Conservation (phyloP, 2,329 filamentous ascomycete genomes). For the Diaporthe sp. region DNA sequence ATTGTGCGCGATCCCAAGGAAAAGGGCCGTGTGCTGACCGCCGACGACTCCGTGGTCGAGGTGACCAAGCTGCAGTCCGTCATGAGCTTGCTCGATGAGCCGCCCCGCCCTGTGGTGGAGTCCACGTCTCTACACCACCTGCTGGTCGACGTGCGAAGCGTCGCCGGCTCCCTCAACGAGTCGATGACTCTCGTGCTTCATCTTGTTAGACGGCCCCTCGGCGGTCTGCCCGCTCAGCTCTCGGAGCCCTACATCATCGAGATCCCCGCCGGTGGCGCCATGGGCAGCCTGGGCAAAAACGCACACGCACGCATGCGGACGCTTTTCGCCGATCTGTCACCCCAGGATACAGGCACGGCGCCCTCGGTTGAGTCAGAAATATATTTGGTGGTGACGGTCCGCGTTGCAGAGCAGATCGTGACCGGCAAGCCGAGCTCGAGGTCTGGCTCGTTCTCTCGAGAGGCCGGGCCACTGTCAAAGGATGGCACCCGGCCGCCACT, state of each 20-base stretch:
- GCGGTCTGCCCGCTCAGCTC: slow-evolving; percentile 74
- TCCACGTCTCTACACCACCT: slow-evolving; percentile 83
- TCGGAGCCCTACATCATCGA: slow-evolving; percentile 89
- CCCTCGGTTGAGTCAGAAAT: slow-evolving; percentile 78
- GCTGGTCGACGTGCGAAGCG: slow-evolving; percentile 85
- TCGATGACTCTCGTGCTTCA: slow-evolving; percentile 83
- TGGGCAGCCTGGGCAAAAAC: slow-evolving; percentile 74
- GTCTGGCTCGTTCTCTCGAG: slow-evolving; percentile 60
- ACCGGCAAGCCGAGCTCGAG: slow-evolving; percentile 64
- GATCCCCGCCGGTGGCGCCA: slow-evolving; percentile 80
- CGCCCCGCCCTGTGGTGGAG: slow-evolving; percentile 78
- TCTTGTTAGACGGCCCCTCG: slow-evolving; percentile 79
- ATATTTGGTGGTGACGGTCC: slow-evolving; percentile 86
- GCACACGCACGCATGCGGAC: slow-evolving; percentile 82
- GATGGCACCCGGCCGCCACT: slow-evolving; percentile 63
- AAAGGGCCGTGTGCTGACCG: slow-evolving; percentile 87
- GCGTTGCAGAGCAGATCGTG: slow-evolving; percentile 69
- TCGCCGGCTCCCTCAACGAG: slow-evolving; percentile 82
- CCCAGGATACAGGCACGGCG: slow-evolving; percentile 77
- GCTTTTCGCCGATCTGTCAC: slow-evolving; percentile 87
- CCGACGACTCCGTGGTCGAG: slow-evolving; percentile 92
- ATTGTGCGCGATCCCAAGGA: slow-evolving; percentile 92
- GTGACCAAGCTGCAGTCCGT: slow-evolving; percentile 92
- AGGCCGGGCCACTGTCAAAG: slow-evolving; percentile 55
- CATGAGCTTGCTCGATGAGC: slow-evolving; percentile 92